Base-by-base conservation (phyloP, 2,329 filamentous ascomycete genomes). In the Microthyrium microscopicum region DNA sequence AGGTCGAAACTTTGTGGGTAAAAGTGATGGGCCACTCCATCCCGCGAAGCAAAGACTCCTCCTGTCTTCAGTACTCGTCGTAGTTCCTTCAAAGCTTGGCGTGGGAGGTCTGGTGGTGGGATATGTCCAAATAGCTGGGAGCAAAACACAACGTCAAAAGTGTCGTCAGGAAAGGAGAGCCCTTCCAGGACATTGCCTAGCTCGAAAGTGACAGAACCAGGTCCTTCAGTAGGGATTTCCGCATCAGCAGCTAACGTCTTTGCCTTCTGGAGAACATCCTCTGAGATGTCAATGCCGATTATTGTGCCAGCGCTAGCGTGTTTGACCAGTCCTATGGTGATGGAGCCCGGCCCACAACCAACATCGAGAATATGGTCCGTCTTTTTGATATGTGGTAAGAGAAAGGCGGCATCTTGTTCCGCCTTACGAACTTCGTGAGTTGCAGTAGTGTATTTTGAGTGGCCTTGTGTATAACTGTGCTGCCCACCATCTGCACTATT, bases 61-160 rank as follows among this genome's bases (percentile, higher is more conserved):
- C 63, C 64, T 5, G 51, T 48, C 42, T 66, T 69, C 16, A 56
- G 50, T 2, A 74, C 64, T 0, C 64, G 57, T 9, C 59, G 55
- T 64, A 74, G 68, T 43, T 70, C 65, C 16, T 51, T 48, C 37
- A 73, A 46, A 3, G 64, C 61, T 2, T 48, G 44, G 0, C 66
- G 48, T 3, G 64, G 60, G 2, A 48, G 44, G 0, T 66, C 48
- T 0, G 68, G 68, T 38, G 66, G 55, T 16, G 52, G 48, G 4
- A 74, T 50, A 47, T 75, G 70, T 40, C 64, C 59, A 7, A 75
- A 53, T 3, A 74, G 61, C 44, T 73, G 68, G 42, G 71, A 66
- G 17, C 60, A 62, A 42, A 66, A 64, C 5, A 73, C 68, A n/a
- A 75, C 47, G 41, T 76, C 71, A 40, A 74, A 75, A 3, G 54